phyloP scores from a whole-genome alignment of 768 basidiomycete genomes.

The Rhodosporidiobolus sp. region DNA sequence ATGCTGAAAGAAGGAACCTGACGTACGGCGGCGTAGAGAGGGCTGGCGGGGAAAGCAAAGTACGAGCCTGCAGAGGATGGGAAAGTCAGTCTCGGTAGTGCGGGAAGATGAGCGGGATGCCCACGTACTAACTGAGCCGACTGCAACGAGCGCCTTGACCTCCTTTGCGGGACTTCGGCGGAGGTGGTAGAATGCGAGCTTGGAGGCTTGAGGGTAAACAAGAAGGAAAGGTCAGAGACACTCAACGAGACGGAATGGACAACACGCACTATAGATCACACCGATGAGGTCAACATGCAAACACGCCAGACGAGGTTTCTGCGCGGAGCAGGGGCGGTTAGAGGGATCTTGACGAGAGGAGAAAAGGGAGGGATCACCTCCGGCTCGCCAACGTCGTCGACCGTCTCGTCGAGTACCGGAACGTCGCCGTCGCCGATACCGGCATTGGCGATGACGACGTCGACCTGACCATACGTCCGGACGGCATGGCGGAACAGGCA shows the following conservation, averaged over 20 bases:
- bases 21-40: constrained; percentile 54
- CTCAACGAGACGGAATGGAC: no score
- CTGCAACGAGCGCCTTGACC: constrained; percentile 55
- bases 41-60: no score
- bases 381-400: constrained; percentile 51
- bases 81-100: background rate
- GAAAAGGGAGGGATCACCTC: constrained; percentile 2
- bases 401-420: constrained; percentile 21
- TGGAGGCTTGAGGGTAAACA: constrained; percentile 53
- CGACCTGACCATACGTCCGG: constrained; percentile 40
- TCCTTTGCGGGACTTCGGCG: constrained; percentile 22
- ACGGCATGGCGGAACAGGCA: constrained; percentile 3
- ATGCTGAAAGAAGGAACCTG: no score
- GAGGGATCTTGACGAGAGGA: background rate
- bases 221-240: background rate
- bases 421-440: constrained; percentile 50
- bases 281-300: constrained; percentile 57
- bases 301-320: constrained; percentile 54
- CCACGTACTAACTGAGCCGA: constrained; percentile 59
- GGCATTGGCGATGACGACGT: constrained; percentile 50
- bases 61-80: background rate
- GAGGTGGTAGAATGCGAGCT: constrained; percentile 58
- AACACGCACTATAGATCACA: constrained; percentile 56
- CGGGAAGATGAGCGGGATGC: background rate
- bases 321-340: background rate